These are phyloP conservation scores for Hyparrhenia diplandra DNA, from an alignment of 176 grass and related monocot genomes.

Conservation along the genomic window DNA sequence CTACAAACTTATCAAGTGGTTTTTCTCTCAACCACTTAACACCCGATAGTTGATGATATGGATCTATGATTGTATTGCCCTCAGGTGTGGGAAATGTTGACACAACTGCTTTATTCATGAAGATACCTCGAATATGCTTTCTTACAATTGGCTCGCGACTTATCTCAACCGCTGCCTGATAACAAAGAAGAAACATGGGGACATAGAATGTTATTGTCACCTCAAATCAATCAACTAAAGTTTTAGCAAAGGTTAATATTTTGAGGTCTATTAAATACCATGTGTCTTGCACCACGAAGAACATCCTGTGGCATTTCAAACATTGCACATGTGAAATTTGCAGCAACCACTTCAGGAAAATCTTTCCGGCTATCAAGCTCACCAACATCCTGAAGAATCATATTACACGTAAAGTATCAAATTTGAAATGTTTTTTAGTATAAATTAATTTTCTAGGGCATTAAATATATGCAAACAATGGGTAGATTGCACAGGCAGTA, in stretches of 20 bases:
- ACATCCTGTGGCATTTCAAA: constrained; percentile 89
- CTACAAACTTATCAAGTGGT: constrained; percentile 70
- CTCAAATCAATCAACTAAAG: not conserved
- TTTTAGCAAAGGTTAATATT: not conserved
- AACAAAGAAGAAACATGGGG: not conserved
- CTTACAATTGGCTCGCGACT: constrained; percentile 84
- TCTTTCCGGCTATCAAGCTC: constrained; percentile 78
- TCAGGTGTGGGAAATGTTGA: constrained; percentile 77
- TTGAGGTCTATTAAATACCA: constrained; percentile 50
- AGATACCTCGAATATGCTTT: constrained; percentile 87
- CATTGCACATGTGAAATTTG: constrained; percentile 84
- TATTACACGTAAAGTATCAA: not conserved
- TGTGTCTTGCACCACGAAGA: constrained; percentile 83
- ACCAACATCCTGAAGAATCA: constrained; percentile 51
- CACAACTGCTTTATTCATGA: constrained; percentile 85
- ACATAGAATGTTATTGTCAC: not conserved
- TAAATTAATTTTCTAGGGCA: not conserved
- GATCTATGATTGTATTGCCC: constrained; percentile 68
- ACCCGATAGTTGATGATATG: constrained; percentile 71
- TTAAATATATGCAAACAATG: not conserved
- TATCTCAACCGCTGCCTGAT: constrained; percentile 87
- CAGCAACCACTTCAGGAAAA: constrained; percentile 88
- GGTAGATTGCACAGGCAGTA: not conserved
- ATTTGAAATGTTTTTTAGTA: not conserved
- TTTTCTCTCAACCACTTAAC: constrained; percentile 81